A percentile compares a stretch with the other conserved stretches of the same genome.
These are phyloP conservation scores for Acanthamoeba healyi DNA, from an alignment of 208 protist species.

Conservation along the genomic window DNA sequence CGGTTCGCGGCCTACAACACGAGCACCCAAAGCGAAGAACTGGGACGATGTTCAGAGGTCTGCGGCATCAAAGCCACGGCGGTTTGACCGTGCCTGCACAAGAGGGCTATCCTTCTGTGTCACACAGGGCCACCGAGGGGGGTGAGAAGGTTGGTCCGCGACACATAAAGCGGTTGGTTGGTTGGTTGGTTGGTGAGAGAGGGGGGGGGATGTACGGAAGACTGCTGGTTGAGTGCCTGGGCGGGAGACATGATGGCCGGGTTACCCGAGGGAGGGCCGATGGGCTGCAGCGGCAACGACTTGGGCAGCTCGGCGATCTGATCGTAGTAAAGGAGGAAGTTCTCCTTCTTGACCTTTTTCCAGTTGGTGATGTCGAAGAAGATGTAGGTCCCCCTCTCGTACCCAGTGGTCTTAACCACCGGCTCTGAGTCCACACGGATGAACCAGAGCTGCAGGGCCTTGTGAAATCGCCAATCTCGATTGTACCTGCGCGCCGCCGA, in stretches of 20 bases:
- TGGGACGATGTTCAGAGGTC: too few species aligned
- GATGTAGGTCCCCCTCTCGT: conserved; percentile 86
- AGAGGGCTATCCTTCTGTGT: not conserved
- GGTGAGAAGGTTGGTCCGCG: too few species aligned
- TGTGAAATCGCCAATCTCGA: conserved; percentile 94
- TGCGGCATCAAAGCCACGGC: not conserved
- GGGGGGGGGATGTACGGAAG: not conserved
- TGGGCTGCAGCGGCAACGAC: not conserved
- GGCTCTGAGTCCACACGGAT: conserved; percentile 81
- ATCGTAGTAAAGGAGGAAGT: conserved; percentile 87
- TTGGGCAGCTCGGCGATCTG: conserved; percentile 77
- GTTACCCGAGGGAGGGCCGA: not conserved
- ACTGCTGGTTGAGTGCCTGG: not conserved
- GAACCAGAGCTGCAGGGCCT: conserved; percentile 91
- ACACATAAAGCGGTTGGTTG: too few species aligned
- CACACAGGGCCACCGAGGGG: too few species aligned
- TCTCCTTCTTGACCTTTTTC: conserved; percentile 86
- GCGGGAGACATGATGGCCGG: not conserved
- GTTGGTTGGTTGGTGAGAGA: too few species aligned
- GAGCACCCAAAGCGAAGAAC: too few species aligned
- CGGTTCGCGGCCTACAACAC: too few species aligned
- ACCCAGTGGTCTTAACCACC: conserved; percentile 79
- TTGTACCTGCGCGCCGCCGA: conserved; percentile 78
- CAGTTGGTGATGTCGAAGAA: conserved; percentile 90
- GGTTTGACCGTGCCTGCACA: not conserved